Conservation (phyloP, 2,329 filamentous ascomycete genomes). For the Fusarium sp. region DNA sequence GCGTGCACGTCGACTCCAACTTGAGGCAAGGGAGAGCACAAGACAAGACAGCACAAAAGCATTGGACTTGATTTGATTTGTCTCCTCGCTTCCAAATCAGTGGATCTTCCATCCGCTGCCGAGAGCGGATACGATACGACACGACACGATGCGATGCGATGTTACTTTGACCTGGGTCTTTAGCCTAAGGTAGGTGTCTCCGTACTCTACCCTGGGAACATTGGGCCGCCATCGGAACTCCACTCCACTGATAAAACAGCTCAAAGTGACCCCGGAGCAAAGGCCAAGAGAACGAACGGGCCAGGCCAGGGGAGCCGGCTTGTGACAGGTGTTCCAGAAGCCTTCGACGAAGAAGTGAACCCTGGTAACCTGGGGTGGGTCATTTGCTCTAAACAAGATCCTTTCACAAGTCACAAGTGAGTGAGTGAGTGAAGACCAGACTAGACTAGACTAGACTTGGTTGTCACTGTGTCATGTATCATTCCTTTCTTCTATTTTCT, state of each 20-base stretch:
- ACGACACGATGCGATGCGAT: constrained; percentile 15
- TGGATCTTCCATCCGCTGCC: constrained; percentile 26
- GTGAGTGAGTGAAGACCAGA: neutral
- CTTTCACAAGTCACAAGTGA: neutral
- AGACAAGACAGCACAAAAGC: neutral
- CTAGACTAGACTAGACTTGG: neutral
- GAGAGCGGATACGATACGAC: constrained; percentile 36
- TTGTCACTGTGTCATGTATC: constrained; percentile 17
- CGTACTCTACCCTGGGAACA: neutral
- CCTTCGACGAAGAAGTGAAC: constrained; percentile 26
- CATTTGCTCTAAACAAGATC: constrained; percentile 17
- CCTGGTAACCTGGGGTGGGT: constrained; percentile 12
- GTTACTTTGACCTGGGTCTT: neutral
- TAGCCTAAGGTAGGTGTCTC: constrained; percentile 16
- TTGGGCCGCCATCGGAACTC: neutral
- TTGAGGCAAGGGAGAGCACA: neutral
- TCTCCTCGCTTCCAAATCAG: constrained; percentile 27
- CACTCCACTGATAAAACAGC: constrained; percentile 26
- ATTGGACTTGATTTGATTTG: neutral
- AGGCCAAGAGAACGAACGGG: neutral
- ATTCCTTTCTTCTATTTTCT: neutral
- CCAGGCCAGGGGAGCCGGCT: neutral
- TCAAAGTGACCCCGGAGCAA: constrained; percentile 23
- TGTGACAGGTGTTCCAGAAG: constrained; percentile 42
- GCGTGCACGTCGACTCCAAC: neutral